Base-by-base conservation (phyloP, 2,329 filamentous ascomycete genomes). In the Fusarium sp. region DNA sequence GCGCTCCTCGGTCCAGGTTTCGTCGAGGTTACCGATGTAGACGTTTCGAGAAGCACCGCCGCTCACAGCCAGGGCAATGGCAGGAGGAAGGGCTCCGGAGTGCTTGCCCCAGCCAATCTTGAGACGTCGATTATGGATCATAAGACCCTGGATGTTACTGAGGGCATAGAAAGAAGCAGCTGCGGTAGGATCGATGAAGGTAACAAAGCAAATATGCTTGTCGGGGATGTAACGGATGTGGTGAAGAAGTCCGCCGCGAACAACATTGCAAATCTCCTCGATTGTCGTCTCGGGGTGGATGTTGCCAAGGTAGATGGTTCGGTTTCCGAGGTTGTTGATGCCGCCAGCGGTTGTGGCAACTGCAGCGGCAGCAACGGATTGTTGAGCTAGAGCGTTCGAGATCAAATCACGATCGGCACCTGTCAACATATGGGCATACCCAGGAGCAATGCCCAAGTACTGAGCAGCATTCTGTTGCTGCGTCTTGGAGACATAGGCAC, bases 91-190 rank as follows among this genome's bases (percentile, higher is more conserved):
- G 73, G 95, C 95, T 66, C 96, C 96, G 7, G 96, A 99, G 82
- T 99, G 96, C 86, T 99, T 99, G 71, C 96, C 96, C 96, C 96
- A 99, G 72, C 96, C 96, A 79, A 99, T 98, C 88, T 99, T 99
- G 73, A 99, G 86, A 56, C 96, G 91, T 70, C 96, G 90, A 83
- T 99, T 99, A 84, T 99, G 96, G 76, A 99, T 99, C 96, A 99
- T 99, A 72, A 99, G 85, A 25, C 96, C 96, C 80, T 99, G 96
- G 29, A 99, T 86, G 82, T 98, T 98, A 87, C 95, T 98, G 65
- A 99, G 85, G 44, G 96, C 96, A 77, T 98, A 99, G 85, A 99
- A 99, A 2, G 95, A 98, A 43, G 96, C 96, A 25, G 96, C 96
- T 6, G 96, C 97, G 25, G 96, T 99, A 11, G 96, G 96, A 78